Evolutionary conservation across 106 monocot genomes (phyloP).

Genomic region (Vanilla planifolia): DNA sequence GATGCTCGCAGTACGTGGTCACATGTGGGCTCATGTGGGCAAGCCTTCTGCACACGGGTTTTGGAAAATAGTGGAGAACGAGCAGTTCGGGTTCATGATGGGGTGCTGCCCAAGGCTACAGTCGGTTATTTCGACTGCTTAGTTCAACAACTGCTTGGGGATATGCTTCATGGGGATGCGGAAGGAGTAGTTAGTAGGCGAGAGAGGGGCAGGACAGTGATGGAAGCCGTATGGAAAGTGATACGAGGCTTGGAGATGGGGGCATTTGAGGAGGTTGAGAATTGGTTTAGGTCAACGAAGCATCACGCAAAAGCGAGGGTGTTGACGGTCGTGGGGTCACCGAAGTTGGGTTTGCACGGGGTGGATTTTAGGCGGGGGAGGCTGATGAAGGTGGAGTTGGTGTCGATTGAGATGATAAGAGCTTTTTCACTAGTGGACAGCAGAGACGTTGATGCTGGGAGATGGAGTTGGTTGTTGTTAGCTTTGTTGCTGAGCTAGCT

Average conservation of each 20-base stretch:
- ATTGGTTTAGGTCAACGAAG: neutral
- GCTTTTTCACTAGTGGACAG: constrained; percentile 37
- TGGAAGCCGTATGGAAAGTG: constrained; percentile 13
- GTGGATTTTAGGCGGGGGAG: constrained; percentile 27
- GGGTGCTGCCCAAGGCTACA: constrained; percentile 19
- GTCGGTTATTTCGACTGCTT: constrained; percentile 10
- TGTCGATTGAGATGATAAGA: constrained; percentile 22
- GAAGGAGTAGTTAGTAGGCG: constrained; percentile 2
- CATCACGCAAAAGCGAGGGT: neutral
- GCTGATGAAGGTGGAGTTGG: constrained; percentile 23
- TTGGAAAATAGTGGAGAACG: neutral
- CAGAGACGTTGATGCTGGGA: constrained; percentile 24
- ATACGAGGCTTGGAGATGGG: constrained; percentile 21
- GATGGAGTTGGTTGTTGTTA: constrained; percentile 20
- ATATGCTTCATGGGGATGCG: constrained; percentile 15
- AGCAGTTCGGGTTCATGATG: constrained; percentile 19
- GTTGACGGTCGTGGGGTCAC: constrained; percentile 21
- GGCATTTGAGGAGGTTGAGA: constrained; percentile 1
- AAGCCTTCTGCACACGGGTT: constrained; percentile 7
- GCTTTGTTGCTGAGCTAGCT: constrained; percentile 2
- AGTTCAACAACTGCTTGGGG: constrained; percentile 42
- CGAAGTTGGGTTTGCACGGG: constrained; percentile 22
- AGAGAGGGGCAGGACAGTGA: constrained; percentile 6
- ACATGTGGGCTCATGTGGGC: constrained; percentile 24
- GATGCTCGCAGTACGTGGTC: constrained; percentile 21